Base-by-base conservation (phyloP, 768 basidiomycete genomes). In the Termitomyces sp. region DNA sequence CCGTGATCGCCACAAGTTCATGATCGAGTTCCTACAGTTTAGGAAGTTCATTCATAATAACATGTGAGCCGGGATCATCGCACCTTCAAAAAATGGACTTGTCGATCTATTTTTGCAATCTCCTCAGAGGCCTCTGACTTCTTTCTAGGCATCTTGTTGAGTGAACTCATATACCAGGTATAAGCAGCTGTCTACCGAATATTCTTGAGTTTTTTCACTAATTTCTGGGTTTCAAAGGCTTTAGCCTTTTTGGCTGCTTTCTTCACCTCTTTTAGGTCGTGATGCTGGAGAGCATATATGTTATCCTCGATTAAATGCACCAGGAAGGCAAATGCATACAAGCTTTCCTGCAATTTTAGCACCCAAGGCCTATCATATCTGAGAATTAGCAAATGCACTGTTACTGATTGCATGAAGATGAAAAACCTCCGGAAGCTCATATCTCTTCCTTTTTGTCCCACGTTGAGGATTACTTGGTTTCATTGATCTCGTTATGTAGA, bases 171-270 rank as follows among this genome's bases (percentile, higher is more conserved):
- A 43, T 31, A 19, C 6, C 37, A 6, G 23, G 37, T 37, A 54
- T 1, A n/a, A 28, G 10, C 35, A 15, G 17, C 12, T 28, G 5
- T 74, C 50, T 60, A 89, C 89, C 87, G 74, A 30, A 86, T 68
- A 26, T 75, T 78, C 68, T 89, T 93, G 30, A 94, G 72, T 69
- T 82, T 85, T 75, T 93, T 95, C 56, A 94, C 79, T n/a, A 87
- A 70, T 67, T 87, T 89, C 68, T 87, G 89, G 0, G 81, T 82
- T 72, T 96, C 94, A 59, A 91, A 89, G 0, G 80, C 72, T 67
- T 84, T 91, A 10, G 88, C 87, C 64, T 87, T 91, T 74, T 92
- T 95, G 30, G 87, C 82, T 5, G 86, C 81, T 63, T 88, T 89
- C 60, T 80, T 79, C 9, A 89, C 79, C 61, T 88, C 86, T 66